A percentile compares a stretch with the other conserved stretches of the same genome.
These are phyloP conservation scores for Serendipita sp. DNA, from an alignment of 768 basidiomycete species.

Conservation along the genomic window DNA sequence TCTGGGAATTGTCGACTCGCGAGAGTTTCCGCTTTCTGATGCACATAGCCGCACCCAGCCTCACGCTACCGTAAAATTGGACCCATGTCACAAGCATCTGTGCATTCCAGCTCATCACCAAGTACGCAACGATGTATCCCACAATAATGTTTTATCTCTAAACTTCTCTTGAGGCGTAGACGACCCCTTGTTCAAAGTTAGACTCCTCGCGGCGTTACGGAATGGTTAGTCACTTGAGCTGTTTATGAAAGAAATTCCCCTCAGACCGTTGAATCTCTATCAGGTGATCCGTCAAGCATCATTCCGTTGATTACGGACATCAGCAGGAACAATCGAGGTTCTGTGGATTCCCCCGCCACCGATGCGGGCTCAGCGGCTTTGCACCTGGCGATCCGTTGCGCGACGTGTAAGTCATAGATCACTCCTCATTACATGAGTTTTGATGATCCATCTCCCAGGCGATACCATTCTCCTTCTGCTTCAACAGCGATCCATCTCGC, in stretches of 20 bases:
- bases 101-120: neutral
- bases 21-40: no score
- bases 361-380: slow-evolving; percentile 62
- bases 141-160: neutral
- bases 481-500: slow-evolving; percentile 59
- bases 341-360: slow-evolving; percentile 28
- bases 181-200: slow-evolving; percentile 48
- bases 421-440: neutral
- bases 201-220: slow-evolving; percentile 44
- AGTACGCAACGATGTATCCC: neutral
- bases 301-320: slow-evolving; percentile 71
- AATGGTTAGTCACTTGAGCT: slow-evolving; percentile 28
- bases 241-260: neutral
- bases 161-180: slow-evolving; percentile 4
- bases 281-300: slow-evolving; percentile 66
- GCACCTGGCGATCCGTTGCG: slow-evolving; percentile 73
- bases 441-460: slow-evolving; percentile 23
- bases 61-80: neutral
- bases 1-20: neutral
- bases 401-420: slow-evolving; percentile 34
- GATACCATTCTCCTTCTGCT: slow-evolving; percentile 56
- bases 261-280: no score
- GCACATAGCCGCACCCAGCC: neutral
- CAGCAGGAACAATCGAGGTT: slow-evolving; percentile 42
- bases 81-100: neutral